Conservation (phyloP, 768 basidiomycete species). For the Lanmaoa pseudosensibilis region DNA sequence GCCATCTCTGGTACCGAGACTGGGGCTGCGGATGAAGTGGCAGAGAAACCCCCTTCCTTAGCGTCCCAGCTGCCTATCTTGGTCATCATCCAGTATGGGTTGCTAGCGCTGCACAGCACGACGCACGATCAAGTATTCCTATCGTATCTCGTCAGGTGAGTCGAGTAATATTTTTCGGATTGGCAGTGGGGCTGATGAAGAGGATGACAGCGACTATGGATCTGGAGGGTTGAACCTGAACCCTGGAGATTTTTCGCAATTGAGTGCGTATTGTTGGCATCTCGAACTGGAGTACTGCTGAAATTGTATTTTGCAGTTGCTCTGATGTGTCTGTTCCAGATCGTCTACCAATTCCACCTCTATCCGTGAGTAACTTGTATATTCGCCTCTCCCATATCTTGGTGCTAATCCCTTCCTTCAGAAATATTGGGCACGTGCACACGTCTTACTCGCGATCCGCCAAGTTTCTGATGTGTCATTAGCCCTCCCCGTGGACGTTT, state of each 20-base stretch:
- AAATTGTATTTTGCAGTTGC: slow-evolving; percentile 55
- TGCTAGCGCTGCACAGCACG: slow-evolving; percentile 84
- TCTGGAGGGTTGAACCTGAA: slow-evolving; percentile 90
- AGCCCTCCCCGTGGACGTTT: slow-evolving; percentile 82
- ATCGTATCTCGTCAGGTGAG: slow-evolving; percentile 71
- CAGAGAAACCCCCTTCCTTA: slow-evolving; percentile 63
- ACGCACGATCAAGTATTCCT: slow-evolving; percentile 92
- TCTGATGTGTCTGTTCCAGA: slow-evolving; percentile 92
- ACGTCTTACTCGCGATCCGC: background rate
- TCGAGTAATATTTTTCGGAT: background rate
- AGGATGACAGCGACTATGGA: slow-evolving; percentile 60
- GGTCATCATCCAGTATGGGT: slow-evolving; percentile 88
- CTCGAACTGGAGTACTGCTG: slow-evolving; percentile 2
- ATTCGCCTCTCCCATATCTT: background rate
- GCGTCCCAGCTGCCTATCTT: slow-evolving; percentile 74
- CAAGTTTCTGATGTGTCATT: slow-evolving; percentile 12
- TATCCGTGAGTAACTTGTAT: slow-evolving; percentile 65
- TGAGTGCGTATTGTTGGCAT: slow-evolving; percentile 53
- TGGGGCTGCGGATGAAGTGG: slow-evolving; percentile 39
- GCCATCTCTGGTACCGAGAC: slow-evolving; percentile 17
- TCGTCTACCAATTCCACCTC: slow-evolving; percentile 87
- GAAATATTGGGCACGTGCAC: slow-evolving; percentile 61
- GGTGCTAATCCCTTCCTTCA: slow-evolving; percentile 21
- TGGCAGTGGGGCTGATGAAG: background rate
- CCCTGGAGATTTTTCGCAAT: slow-evolving; percentile 88